phyloP scores from a whole-genome alignment of 2,329 filamentous ascomycete genomes.

The Helminthosporium solani region DNA sequence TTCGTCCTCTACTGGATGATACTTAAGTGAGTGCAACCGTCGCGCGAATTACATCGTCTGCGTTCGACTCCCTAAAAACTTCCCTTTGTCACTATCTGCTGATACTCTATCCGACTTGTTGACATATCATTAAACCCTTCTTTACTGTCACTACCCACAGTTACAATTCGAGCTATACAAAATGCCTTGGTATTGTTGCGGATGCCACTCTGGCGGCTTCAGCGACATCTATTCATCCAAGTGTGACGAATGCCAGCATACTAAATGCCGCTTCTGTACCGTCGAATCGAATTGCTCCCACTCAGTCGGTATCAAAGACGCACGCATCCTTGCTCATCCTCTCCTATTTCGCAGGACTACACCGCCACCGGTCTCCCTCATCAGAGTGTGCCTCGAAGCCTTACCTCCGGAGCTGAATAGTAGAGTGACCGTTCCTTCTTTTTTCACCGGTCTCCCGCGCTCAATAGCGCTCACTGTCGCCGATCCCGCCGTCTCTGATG shows the following conservation, averaged over 20 bases:
- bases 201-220: slow-evolving; percentile 3
- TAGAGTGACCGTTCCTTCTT: neutral
- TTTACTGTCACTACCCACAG: neutral
- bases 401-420: neutral
- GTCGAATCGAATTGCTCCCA: neutral
- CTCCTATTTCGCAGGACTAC: neutral
- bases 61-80: neutral
- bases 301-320: neutral
- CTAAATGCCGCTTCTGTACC: neutral
- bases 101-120: neutral
- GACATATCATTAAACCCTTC: neutral
- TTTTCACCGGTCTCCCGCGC: too few relatives aligned
- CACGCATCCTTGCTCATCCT: neutral
- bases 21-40: neutral
- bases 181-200: slow-evolving; percentile 7
- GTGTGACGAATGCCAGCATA: neutral
- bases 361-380: neutral
- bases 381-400: neutral
- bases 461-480: neutral
- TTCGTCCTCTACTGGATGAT: neutral
- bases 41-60: neutral
- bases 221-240: neutral
- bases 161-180: neutral
- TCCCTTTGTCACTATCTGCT: neutral
- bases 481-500: neutral